Conservation (phyloP, 2,329 filamentous ascomycete species). For the Ophioceras dolichostomum region DNA sequence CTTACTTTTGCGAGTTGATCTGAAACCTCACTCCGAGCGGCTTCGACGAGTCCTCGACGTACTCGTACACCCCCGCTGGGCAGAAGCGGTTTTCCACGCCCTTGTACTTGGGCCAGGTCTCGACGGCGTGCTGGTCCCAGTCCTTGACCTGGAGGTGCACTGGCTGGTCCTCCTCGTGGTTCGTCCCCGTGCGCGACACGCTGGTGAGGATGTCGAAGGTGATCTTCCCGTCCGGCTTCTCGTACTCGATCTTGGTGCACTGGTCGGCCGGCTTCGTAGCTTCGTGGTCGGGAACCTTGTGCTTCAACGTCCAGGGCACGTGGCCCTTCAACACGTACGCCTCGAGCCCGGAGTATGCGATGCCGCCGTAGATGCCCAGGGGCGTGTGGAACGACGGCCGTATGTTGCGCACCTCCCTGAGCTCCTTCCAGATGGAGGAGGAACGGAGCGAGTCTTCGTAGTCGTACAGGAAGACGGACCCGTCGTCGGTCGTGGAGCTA, state of each 20-base stretch:
- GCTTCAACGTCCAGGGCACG: slow-evolving; percentile 84
- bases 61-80: slow-evolving; percentile 95
- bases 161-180: slow-evolving; percentile 97
- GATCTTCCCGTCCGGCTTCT: slow-evolving; percentile 90
- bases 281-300: slow-evolving; percentile 64
- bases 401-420: slow-evolving; percentile 95
- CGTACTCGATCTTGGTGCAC: slow-evolving; percentile 85
- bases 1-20: slow-evolving; percentile 95
- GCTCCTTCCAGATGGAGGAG: slow-evolving; percentile 84
- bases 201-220: slow-evolving; percentile 94
- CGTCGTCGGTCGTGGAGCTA: slow-evolving; percentile 13
- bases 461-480: slow-evolving; percentile 78
- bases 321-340: slow-evolving; percentile 77
- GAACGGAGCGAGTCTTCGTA: slow-evolving; percentile 84
- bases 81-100: slow-evolving; percentile 95
- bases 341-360: slow-evolving; percentile 88
- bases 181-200: slow-evolving; percentile 89
- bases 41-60: slow-evolving; percentile 84
- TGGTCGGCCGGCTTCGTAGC: slow-evolving; percentile 70
- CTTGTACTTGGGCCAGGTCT: slow-evolving; percentile 78
- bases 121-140: slow-evolving; percentile 80
- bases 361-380: slow-evolving; percentile 77
- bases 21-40: slow-evolving; percentile 86
- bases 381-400: slow-evolving; percentile 85
- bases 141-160: slow-evolving; percentile 92